Evolutionary conservation across 768 basidiomycete species (phyloP), one percentile per base, ranked within the genome.

Genomic region (Serendipita sp.): DNA sequence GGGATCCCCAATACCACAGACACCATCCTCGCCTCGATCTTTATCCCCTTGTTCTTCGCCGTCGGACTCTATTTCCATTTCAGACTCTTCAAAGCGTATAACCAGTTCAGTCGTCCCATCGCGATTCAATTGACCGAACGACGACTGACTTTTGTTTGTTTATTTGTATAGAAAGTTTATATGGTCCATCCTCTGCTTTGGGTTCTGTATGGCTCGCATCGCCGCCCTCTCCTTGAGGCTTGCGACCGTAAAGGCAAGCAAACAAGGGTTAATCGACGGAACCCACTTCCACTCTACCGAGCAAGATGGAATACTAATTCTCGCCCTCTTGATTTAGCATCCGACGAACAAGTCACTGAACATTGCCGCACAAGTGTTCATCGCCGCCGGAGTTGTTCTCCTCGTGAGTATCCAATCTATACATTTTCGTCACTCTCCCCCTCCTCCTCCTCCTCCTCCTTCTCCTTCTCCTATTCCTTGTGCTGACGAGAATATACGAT

Each of bases 181-280:
- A 16, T 60, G 56, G 56, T 32, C 28, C 2, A 60, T 60, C n/a
- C 56, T 60, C 23, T 60, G 56, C 56, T 60, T 60, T 60, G 56
- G 56, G 16, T 60, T 60, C 56, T 60, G 56, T n/a, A 60, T 60
- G 56, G 56, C 56, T 28, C 56, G 56, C 10, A n/a, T 60, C 10
- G 16, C 28, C 2, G 56, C 56, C 10, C 35, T 60, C 23, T 30
- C 35, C 10, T 60, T 60, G 28, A 30, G 56, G 16, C 23, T 60
- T 60, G 56, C 35, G 3, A 35, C 35, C 56, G 56, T 60, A 23
- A 60, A 60, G 34, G 56, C 32, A 35, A 16, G 56, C 23, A 23
- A 23, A 23, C 23, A 23, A 23, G 23, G 23, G 23, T 23, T n/a
- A n/a, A n/a, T n/a, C n/a, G n/a, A n/a, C n/a, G n/a, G n/a, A n/a